Percentiles rank a stretch among this genome's conserved stretches.
Evolutionary conservation across 331 rosid species (phyloP).

Genomic region (Dryas integrifolia): DNA sequence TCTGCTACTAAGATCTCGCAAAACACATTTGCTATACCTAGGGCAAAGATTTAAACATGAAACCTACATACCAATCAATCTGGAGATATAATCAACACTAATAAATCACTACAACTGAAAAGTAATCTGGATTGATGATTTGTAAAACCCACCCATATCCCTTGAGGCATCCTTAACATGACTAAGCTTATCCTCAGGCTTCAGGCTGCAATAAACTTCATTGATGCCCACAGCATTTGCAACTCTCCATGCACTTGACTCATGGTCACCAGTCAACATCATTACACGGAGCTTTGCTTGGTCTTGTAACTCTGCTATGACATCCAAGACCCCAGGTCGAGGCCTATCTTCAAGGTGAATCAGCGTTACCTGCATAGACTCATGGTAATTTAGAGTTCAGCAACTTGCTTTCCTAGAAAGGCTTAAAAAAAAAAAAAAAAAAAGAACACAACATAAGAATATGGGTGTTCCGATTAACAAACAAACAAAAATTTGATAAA

Average conservation of each 20-base stretch:
- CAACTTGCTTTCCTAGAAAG: background rate
- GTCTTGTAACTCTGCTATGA: constrained; percentile 63
- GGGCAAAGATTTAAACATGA: background rate
- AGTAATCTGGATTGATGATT: background rate
- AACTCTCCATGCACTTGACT: constrained; percentile 85
- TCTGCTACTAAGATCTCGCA: background rate
- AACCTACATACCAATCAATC: background rate
- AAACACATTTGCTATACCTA: background rate
- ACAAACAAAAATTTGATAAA: background rate
- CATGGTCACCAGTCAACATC: constrained; percentile 97
- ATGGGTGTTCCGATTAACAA: background rate
- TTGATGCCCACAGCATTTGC: constrained; percentile 83
- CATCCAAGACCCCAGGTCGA: constrained; percentile 73
- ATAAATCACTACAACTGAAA: background rate
- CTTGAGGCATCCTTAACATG: constrained; percentile 84
- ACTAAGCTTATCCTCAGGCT: constrained; percentile 94
- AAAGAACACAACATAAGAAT: background rate
- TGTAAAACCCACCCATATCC: constrained; percentile 61
- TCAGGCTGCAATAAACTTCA: constrained; percentile 79
- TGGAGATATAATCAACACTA: constrained; percentile 4
- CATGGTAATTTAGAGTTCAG: constrained; percentile 15
- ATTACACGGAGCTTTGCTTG: constrained; percentile 72
- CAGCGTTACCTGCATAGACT: constrained; percentile 64
- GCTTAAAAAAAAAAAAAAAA: background rate
- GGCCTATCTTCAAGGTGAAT: constrained; percentile 97